These are phyloP conservation scores for Paraphaeosphaeria sporulosa DNA, from an alignment of 2,329 filamentous ascomycete species.

Conservation along the genomic window DNA sequence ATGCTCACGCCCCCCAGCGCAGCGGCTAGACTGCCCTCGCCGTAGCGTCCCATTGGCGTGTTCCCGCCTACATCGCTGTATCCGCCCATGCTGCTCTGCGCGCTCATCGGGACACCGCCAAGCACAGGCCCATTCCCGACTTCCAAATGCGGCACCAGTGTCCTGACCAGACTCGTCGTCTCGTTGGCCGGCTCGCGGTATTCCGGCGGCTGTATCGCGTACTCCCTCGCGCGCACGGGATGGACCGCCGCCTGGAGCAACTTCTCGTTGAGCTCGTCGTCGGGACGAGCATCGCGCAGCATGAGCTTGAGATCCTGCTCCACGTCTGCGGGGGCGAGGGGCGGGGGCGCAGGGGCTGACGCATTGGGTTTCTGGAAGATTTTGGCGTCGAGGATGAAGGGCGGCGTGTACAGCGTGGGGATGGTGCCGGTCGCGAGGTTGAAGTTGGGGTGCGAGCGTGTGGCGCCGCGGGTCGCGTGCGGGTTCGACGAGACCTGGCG, in stretches of 20 bases:
- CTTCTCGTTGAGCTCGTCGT: conserved; percentile 50
- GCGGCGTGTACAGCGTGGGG: conserved; percentile 53
- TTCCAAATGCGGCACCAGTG: conserved; percentile 43
- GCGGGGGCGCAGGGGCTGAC: conserved; percentile 55
- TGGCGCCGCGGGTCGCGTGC: conserved; percentile 61
- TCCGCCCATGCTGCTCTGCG: conserved; percentile 47
- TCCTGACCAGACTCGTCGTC: conserved; percentile 41
- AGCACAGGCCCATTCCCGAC: conserved; percentile 28
- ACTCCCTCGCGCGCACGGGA: conserved; percentile 26
- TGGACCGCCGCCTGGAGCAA: conserved; percentile 46
- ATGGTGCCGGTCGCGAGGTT: conserved; percentile 55
- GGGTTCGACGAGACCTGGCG: conserved; percentile 66
- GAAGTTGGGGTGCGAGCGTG: conserved; percentile 58
- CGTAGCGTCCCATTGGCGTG: conserved; percentile 46
- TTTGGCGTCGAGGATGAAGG: conserved; percentile 55
- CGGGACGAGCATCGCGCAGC: conserved; percentile 46
- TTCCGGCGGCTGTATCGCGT: conserved; percentile 40
- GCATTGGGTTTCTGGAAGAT: conserved; percentile 58
- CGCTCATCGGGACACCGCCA: conserved; percentile 51
- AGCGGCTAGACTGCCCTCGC: conserved; percentile 36
- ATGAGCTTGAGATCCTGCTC: conserved; percentile 61
- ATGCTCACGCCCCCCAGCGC: conserved; percentile 41
- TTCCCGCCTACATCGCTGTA: conserved; percentile 47
- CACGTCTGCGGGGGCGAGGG: conserved; percentile 53
- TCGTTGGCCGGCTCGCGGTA: conserved; percentile 41